Conservation (phyloP, 805 yeast species). For the Komagataella ulmi region DNA sequence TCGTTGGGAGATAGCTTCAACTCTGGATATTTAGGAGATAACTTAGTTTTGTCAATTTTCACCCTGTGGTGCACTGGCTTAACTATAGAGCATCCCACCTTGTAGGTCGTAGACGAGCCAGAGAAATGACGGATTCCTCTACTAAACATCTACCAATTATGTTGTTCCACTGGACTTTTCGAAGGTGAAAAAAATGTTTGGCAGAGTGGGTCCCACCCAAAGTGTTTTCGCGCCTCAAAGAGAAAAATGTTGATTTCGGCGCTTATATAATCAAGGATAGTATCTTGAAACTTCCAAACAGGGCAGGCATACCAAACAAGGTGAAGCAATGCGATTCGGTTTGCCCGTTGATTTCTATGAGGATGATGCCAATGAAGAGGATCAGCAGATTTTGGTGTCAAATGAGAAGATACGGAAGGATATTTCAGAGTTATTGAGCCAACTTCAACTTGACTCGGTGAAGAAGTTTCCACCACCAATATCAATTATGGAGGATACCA, state of each 20-base stretch:
- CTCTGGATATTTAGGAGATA: constrained; percentile 66
- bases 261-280: constrained; percentile 1
- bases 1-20: constrained; percentile 57
- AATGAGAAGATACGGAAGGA: not conserved
- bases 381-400: not conserved
- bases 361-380: not conserved
- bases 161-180: not conserved
- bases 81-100: constrained; percentile 57
- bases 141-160: not conserved
- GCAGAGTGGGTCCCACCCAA: not conserved
- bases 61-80: constrained; percentile 90
- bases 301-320: not conserved
- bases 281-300: not conserved
- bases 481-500: not conserved
- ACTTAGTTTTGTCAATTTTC: constrained; percentile 54
- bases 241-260: not conserved
- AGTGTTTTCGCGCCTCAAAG: not conserved
- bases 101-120: constrained; percentile 20
- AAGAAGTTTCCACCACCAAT: not conserved
- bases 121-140: constrained; percentile 15
- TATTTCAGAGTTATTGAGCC: not conserved
- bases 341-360: not conserved
- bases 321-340: not conserved
- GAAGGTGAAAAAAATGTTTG: not conserved
- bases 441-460: not conserved